Evolutionary conservation across 2,329 filamentous ascomycete genomes (phyloP).

Genomic region (Trichoderma afroharzianum): DNA sequence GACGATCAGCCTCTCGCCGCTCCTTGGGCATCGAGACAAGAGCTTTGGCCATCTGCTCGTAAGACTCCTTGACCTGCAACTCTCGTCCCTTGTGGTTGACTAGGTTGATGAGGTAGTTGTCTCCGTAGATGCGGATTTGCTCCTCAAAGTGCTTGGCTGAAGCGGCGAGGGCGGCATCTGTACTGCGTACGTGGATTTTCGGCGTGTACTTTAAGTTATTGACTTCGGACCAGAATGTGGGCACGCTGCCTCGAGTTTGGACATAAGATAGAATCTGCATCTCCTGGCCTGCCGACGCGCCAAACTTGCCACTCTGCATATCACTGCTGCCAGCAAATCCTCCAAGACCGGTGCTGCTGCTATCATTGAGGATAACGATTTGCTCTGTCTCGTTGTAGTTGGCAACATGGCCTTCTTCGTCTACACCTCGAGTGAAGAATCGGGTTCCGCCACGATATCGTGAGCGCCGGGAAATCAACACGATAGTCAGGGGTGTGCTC

Average conservation of each 20-base stretch:
- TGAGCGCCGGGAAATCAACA: slow-evolving; percentile 84
- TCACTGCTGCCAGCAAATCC: slow-evolving; percentile 76
- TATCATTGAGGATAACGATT: slow-evolving; percentile 83
- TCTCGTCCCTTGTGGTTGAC: slow-evolving; percentile 96
- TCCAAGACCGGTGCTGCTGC: slow-evolving; percentile 63
- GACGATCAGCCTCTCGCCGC: slow-evolving; percentile 58
- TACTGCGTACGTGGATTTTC: slow-evolving; percentile 79
- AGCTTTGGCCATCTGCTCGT: slow-evolving; percentile 81
- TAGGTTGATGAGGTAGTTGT: slow-evolving; percentile 95
- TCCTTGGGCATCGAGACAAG: slow-evolving; percentile 69
- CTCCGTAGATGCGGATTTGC: slow-evolving; percentile 89
- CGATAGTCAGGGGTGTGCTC: slow-evolving; percentile 76
- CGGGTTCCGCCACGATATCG: slow-evolving; percentile 85
- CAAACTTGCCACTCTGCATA: slow-evolving; percentile 69
- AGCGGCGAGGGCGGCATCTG: slow-evolving; percentile 74
- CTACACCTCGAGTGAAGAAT: slow-evolving; percentile 91
- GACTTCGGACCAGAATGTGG: slow-evolving; percentile 93
- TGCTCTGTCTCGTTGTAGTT: slow-evolving; percentile 99
- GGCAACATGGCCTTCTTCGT: slow-evolving; percentile 90
- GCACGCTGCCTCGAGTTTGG: slow-evolving; percentile 93
- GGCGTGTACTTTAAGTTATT: slow-evolving; percentile 91
- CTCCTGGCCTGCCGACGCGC: slow-evolving; percentile 61
- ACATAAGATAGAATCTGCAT: slow-evolving; percentile 91
- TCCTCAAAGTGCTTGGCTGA: slow-evolving; percentile 87
- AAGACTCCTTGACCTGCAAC: slow-evolving; percentile 82